These are phyloP conservation scores for Verticillium zaregamsianum DNA, from an alignment of 2,329 filamentous ascomycete species.

Conservation along the genomic window DNA sequence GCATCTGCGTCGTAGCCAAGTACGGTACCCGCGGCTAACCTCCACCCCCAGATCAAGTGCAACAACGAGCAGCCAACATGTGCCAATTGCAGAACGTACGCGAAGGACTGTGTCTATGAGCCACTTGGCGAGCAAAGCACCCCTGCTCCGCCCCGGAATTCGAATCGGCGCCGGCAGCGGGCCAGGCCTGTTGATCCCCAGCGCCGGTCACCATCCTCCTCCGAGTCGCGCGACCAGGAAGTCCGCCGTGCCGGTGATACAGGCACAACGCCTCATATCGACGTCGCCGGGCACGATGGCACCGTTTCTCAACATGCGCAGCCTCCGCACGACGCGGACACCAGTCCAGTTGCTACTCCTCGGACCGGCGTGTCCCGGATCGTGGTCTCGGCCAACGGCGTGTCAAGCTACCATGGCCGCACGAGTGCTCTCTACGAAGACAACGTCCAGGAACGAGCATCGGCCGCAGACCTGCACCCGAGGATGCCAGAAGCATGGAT, in stretches of 20 bases:
- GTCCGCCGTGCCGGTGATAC: background rate
- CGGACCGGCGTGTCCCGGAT: slow-evolving; percentile 26
- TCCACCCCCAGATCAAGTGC: slow-evolving; percentile 40
- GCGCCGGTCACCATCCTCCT: background rate
- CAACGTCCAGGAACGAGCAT: slow-evolving; percentile 14
- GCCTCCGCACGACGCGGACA: background rate
- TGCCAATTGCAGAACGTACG: slow-evolving; percentile 40
- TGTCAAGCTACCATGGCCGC: slow-evolving; percentile 43
- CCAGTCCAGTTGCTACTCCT: background rate
- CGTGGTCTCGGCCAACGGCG: slow-evolving; percentile 32
- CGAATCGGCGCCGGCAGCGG: background rate
- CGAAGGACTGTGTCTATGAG: slow-evolving; percentile 37
- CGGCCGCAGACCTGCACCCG: slow-evolving; percentile 12
- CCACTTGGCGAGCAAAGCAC: slow-evolving; percentile 21
- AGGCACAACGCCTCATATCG: background rate
- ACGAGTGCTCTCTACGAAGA: slow-evolving; percentile 46
- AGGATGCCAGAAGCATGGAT: slow-evolving; percentile 33
- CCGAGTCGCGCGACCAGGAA: background rate
- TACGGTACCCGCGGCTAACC: background rate
- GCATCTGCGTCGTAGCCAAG: background rate
- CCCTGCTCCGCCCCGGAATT: slow-evolving; percentile 8
- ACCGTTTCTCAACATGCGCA: background rate
- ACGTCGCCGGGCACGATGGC: background rate
- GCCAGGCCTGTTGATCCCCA: background rate
- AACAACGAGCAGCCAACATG: slow-evolving; percentile 39